These are phyloP conservation scores for Quercus rubra DNA, from an alignment of 306 rosid genomes.

Conservation along the genomic window DNA sequence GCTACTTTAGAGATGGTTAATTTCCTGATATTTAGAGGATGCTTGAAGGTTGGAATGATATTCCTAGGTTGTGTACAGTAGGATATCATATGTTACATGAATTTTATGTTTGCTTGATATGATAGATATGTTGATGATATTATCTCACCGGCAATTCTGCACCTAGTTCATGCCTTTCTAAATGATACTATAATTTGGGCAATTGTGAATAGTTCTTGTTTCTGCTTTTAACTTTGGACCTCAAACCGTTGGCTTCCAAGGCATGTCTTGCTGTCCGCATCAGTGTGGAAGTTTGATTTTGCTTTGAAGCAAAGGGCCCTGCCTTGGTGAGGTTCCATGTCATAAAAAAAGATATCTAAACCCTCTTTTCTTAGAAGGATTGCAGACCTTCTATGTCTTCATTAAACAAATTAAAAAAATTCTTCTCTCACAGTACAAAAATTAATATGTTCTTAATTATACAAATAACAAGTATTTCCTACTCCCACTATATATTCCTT, in stretches of 20 bases:
- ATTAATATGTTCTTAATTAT: neutral
- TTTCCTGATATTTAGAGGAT: neutral
- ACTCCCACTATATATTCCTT: neutral
- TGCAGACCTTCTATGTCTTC: neutral
- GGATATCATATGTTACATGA: neutral
- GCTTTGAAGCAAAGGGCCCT: neutral
- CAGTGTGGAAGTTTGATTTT: neutral
- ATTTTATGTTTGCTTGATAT: neutral
- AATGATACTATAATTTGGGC: neutral
- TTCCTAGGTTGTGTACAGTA: neutral
- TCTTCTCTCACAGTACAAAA: neutral
- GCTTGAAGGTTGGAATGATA: neutral
- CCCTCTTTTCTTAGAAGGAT: neutral
- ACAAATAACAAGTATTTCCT: neutral
- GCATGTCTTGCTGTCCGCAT: neutral
- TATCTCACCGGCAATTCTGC: neutral
- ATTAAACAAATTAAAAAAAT: neutral
- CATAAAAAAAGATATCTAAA: neutral
- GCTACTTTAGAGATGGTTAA: neutral
- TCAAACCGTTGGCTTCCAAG: neutral
- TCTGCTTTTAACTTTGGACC: neutral
- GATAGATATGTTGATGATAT: neutral
- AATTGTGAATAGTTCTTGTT: neutral
- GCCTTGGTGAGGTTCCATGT: too few relatives aligned
- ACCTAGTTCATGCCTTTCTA: neutral